Percentiles rank a stretch among this genome's conserved stretches.
These are phyloP conservation scores for Plasmodium gonderi DNA, from an alignment of 169 alveolate species.

Conservation along the genomic window DNA sequence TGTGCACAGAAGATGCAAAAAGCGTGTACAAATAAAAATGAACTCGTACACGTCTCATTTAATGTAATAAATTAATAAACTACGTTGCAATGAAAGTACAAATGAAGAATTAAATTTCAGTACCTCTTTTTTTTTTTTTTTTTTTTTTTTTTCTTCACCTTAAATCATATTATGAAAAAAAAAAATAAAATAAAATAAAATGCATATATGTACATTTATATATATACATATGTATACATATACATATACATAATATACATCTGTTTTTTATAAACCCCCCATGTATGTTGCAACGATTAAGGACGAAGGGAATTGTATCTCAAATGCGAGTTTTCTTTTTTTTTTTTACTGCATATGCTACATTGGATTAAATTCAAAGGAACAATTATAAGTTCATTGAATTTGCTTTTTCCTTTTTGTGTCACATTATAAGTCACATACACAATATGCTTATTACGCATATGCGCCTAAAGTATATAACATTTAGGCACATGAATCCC, in stretches of 20 bases:
- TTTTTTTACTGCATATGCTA: no score
- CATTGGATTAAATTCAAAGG: background rate
- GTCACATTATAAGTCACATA: background rate
- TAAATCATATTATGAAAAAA: no score
- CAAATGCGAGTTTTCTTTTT: background rate
- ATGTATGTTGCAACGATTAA: background rate
- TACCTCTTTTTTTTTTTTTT: no score
- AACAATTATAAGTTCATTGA: background rate
- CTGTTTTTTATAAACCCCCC: background rate
- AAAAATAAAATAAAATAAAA: no score
- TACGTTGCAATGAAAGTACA: no score
- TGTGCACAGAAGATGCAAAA: no score
- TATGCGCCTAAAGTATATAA: background rate
- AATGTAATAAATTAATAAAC: no score
- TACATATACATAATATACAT: background rate
- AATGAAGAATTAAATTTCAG: no score
- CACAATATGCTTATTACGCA: background rate
- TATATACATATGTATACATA: constrained; percentile 7
- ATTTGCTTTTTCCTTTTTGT: background rate
- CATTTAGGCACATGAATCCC: background rate
- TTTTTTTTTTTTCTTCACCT: background rate
- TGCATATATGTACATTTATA: constrained; percentile 3
- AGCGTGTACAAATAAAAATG: no score
- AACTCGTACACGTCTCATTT: no score
- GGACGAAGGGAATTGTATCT: background rate